Conservation (phyloP, 2,329 filamentous ascomycete species). For the Aspergillus tamarii region DNA sequence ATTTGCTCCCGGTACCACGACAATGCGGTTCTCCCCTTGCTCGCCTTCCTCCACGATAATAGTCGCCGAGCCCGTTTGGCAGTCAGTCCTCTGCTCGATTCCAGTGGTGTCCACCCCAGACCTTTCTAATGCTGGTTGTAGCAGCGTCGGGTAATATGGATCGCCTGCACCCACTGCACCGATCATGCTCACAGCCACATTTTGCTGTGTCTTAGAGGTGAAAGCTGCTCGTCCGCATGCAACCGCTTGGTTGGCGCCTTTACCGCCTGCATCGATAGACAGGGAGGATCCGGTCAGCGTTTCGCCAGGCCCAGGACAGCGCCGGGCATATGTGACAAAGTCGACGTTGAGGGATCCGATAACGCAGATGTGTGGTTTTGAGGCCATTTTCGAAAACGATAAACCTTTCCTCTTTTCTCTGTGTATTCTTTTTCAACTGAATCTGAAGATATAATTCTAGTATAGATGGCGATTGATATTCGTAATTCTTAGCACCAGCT, state of each 20-base stretch:
- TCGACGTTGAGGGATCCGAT: constrained; percentile 95
- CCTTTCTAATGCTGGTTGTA: constrained; percentile 60
- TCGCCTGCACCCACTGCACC: constrained; percentile 67
- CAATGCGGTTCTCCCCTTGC: constrained; percentile 73
- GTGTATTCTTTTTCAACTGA: background rate
- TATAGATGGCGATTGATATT: background rate
- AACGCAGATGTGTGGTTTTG: constrained; percentile 45
- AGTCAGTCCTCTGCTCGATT: constrained; percentile 51
- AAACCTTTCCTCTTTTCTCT: background rate
- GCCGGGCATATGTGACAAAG: constrained; percentile 82
- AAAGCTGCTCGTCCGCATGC: constrained; percentile 68
- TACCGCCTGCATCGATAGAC: constrained; percentile 81
- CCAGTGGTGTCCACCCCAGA: constrained; percentile 65
- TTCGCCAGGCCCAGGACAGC: constrained; percentile 82
- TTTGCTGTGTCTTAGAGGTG: constrained; percentile 16
- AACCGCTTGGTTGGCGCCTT: constrained; percentile 94
- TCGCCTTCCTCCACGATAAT: constrained; percentile 75
- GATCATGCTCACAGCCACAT: constrained; percentile 66
- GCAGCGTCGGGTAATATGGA: constrained; percentile 65
- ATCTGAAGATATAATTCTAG: background rate
- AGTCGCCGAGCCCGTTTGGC: constrained; percentile 70
- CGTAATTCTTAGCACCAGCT: background rate
- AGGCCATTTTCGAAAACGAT: background rate
- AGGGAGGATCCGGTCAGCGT: constrained; percentile 81
- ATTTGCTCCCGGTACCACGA: constrained; percentile 74